Conservation (phyloP, 768 basidiomycete species). For the Dendrothele bispora region DNA sequence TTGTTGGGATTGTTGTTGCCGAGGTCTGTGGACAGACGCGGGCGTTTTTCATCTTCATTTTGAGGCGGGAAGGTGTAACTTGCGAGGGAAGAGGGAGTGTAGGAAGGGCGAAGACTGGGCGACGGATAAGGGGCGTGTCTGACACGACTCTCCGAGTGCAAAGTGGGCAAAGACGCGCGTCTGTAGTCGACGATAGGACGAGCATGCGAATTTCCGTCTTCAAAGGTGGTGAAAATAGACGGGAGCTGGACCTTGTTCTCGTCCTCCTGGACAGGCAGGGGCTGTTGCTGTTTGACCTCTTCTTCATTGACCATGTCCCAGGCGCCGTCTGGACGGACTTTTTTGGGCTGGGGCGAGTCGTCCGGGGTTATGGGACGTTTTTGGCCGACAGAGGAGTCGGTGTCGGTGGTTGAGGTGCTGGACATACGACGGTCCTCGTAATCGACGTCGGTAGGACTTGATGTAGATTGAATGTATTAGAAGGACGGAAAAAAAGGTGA, state of each 20-base stretch:
- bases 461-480: conserved; percentile 14
- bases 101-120: conserved; percentile 44
- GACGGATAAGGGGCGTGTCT: conserved; percentile 60
- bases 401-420: conserved; percentile 65
- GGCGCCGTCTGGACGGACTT: conserved; percentile 36
- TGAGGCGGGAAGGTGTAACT: conserved; percentile 61
- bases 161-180: conserved; percentile 63
- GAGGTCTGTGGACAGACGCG: conserved; percentile 50
- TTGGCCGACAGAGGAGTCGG: conserved; percentile 64
- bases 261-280: conserved; percentile 37
- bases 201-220: conserved; percentile 47
- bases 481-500: conserved; percentile 14
- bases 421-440: conserved; percentile 76
- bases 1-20: too few relatives aligned
- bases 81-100: conserved; percentile 42
- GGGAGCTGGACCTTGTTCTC: conserved; percentile 66
- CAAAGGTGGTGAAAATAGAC: conserved; percentile 70
- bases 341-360: conserved; percentile 51
- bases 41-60: conserved; percentile 37
- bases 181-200: conserved; percentile 44
- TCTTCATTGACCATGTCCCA: conserved; percentile 33
- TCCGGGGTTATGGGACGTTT: conserved; percentile 59
- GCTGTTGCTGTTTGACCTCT: conserved; percentile 38
- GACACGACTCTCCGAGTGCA: conserved; percentile 54
- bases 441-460: conserved; percentile 48